These are phyloP conservation scores for Sungouiozyma intestinalis DNA, from an alignment of 805 yeast genomes.

Conservation along the genomic window DNA sequence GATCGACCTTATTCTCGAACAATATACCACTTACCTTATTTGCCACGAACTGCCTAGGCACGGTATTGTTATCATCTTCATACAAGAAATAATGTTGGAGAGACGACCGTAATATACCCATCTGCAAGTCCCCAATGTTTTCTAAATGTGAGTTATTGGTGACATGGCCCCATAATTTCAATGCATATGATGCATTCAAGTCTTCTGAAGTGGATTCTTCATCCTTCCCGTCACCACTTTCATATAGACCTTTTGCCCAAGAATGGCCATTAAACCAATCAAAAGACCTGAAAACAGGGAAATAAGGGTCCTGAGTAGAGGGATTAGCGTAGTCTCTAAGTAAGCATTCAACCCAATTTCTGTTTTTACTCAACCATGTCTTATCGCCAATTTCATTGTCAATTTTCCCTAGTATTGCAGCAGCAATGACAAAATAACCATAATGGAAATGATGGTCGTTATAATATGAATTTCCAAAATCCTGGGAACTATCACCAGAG, in stretches of 20 bases:
- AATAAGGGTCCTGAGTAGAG: constrained; percentile 39
- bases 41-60: constrained; percentile 44
- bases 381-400: constrained; percentile 30
- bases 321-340: constrained; percentile 64
- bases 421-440: constrained; percentile 64
- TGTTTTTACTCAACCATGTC: constrained; percentile 40
- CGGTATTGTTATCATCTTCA: constrained; percentile 41
- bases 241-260: constrained; percentile 65
- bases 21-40: constrained; percentile 66
- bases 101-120: constrained; percentile 47
- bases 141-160: constrained; percentile 44
- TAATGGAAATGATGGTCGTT: constrained; percentile 74
- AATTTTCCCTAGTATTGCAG: constrained; percentile 50
- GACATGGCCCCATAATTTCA: constrained; percentile 54
- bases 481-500: constrained; percentile 48
- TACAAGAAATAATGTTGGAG: constrained; percentile 47
- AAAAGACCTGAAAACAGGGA: constrained; percentile 59
- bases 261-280: constrained; percentile 75
- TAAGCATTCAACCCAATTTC: constrained; percentile 45
- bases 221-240: constrained; percentile 66
- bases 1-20: constrained; percentile 65
- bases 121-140: constrained; percentile 45
- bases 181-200: constrained; percentile 58
- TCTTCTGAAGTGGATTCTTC: constrained; percentile 70
- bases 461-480: constrained; percentile 62